These are phyloP conservation scores for Kwoniella heveanensis DNA, from an alignment of 768 basidiomycete species.

Conservation along the genomic window DNA sequence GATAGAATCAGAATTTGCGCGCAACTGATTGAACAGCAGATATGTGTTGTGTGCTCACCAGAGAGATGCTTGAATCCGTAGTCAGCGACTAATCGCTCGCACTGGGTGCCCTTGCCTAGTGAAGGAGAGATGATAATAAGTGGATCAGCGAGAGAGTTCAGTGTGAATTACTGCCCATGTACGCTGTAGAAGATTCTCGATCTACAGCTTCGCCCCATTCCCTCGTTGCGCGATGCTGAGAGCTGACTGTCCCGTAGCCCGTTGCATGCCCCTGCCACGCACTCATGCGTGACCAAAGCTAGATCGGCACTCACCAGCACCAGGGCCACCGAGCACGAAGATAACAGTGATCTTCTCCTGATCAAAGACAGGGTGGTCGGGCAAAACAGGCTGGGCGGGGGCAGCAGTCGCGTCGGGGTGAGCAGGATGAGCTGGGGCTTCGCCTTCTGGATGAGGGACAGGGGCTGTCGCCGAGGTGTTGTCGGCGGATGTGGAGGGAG, in stretches of 20 bases:
- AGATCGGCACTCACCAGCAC: constrained; percentile 82
- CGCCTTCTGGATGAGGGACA: constrained; percentile 7
- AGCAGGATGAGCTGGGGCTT: constrained; percentile 12
- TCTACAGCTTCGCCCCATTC: too few relatives aligned
- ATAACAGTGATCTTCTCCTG: constrained; percentile 76
- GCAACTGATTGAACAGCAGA: too few relatives aligned
- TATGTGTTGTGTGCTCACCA: too few relatives aligned
- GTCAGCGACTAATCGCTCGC: constrained; percentile 75
- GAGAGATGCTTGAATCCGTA: constrained; percentile 91
- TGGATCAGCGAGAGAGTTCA: constrained; percentile 70
- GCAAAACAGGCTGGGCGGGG: constrained; percentile 16
- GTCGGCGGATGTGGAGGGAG: constrained; percentile 6
- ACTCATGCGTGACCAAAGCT: too few relatives aligned
- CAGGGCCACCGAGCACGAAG: constrained; percentile 95
- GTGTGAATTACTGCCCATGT: too few relatives aligned
- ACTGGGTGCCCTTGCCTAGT: constrained; percentile 94
- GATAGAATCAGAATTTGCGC: too few relatives aligned
- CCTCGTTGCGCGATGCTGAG: too few relatives aligned
- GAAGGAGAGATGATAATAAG: constrained; percentile 49
- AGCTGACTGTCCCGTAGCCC: too few relatives aligned
- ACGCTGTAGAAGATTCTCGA: too few relatives aligned
- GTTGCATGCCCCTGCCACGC: too few relatives aligned
- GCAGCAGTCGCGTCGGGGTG: constrained; percentile 8
- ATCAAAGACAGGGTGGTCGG: constrained; percentile 64
- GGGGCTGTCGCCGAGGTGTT: constrained; percentile 3